phyloP scores from a whole-genome alignment of 192 early-diverging fungal species.

The Backusella tuberculispora region DNA sequence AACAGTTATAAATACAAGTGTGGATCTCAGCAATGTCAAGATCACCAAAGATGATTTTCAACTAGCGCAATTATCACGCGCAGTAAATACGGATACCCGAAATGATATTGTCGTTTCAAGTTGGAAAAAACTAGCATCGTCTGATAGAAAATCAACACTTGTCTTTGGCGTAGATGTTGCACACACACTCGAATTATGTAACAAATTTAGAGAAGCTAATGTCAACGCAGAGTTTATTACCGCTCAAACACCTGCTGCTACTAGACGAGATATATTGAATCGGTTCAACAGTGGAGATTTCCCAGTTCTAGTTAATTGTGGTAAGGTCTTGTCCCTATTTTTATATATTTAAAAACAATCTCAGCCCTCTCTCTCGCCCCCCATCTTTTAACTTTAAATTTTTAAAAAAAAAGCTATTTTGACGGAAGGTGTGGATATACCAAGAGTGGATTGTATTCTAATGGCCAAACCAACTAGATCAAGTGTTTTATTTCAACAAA shows the following conservation, averaged over 20 bases:
- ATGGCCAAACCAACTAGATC: constrained; percentile 87
- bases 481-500: constrained; percentile 89
- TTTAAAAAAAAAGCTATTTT: constrained; percentile 49
- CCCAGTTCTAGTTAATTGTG: constrained; percentile 90
- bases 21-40: constrained; percentile 55
- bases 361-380: not conserved
- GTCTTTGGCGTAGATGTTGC: constrained; percentile 89
- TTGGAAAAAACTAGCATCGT: constrained; percentile 55
- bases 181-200: constrained; percentile 67
- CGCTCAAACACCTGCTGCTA: constrained; percentile 53
- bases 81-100: constrained; percentile 60
- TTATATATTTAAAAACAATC: not conserved
- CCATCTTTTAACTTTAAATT: not conserved
- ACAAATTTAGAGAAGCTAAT: constrained; percentile 56
- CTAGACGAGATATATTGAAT: constrained; percentile 61
- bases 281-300: constrained; percentile 63
- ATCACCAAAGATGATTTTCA: constrained; percentile 65
- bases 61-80: constrained; percentile 51
- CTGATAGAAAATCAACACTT: constrained; percentile 66
- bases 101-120: constrained; percentile 70
- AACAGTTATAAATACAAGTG: constrained; percentile 65
- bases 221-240: constrained; percentile 58
- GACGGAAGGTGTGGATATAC: constrained; percentile 81
- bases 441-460: constrained; percentile 85
- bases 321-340: constrained; percentile 53